phyloP scores from a whole-genome alignment of 805 yeast genomes.

The Wickerhamomyces ciferrii region DNA sequence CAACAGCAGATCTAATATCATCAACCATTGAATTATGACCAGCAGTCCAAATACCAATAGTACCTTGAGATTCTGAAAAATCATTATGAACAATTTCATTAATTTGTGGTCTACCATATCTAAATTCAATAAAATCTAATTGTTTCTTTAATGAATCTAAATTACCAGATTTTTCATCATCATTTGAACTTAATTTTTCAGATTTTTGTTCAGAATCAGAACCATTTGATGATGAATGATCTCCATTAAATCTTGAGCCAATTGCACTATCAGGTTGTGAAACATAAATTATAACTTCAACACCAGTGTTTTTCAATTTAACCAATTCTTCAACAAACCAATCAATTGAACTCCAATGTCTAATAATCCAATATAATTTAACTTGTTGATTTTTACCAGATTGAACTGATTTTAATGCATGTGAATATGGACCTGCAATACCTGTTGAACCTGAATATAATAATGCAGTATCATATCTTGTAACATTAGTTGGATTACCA shows the following conservation, averaged over 20 bases:
- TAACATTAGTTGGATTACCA: conserved; percentile 35
- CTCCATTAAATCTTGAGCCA: conserved; percentile 6
- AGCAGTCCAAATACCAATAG: conserved; percentile 46
- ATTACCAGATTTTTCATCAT: background rate
- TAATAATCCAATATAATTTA: conserved; percentile 62
- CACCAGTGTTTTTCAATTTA: conserved; percentile 17
- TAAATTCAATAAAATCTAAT: conserved; percentile 29
- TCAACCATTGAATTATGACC: conserved; percentile 54
- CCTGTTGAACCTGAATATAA: conserved; percentile 51
- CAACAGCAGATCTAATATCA: conserved; percentile 39
- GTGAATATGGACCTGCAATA: conserved; percentile 42
- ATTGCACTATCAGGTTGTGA: conserved; percentile 15
- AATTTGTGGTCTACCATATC: conserved; percentile 41
- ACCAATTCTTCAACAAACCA: conserved; percentile 46
- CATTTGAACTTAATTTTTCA: background rate
- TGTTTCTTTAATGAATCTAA: conserved; percentile 4
- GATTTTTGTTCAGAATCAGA: conserved; percentile 4
- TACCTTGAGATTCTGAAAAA: conserved; percentile 29
- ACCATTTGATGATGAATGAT: background rate
- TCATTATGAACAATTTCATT: conserved; percentile 31
- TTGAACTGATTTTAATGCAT: conserved; percentile 25
- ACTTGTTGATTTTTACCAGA: conserved; percentile 23
- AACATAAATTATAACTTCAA: conserved; percentile 13
- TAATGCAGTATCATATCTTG: conserved; percentile 31
- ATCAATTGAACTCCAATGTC: conserved; percentile 43